Evolutionary conservation across 2,329 filamentous ascomycete genomes (phyloP).

Genomic region (Cordyceps tenuipes): DNA sequence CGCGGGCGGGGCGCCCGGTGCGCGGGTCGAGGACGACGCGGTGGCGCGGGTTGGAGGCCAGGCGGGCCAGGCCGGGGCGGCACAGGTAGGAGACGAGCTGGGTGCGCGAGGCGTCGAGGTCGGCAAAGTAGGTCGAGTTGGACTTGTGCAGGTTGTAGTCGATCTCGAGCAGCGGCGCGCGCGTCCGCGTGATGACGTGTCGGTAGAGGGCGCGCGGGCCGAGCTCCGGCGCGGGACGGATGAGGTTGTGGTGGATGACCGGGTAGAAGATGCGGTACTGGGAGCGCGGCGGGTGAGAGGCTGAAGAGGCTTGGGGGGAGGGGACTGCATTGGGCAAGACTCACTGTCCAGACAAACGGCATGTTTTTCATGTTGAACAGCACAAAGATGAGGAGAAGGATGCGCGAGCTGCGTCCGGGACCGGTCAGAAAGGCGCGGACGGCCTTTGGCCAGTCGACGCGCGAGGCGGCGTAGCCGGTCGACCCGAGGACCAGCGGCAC

Average conservation of each 20-base stretch:
- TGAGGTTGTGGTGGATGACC: conserved; percentile 45
- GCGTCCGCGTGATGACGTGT: conserved; percentile 57
- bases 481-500: conserved; percentile 34
- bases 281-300: background rate
- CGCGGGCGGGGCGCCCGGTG: conserved; percentile 40
- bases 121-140: conserved; percentile 78
- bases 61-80: conserved; percentile 45
- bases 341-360: conserved; percentile 68
- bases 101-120: conserved; percentile 75
- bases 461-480: conserved; percentile 39
- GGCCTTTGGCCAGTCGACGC: conserved; percentile 32
- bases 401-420: conserved; percentile 44
- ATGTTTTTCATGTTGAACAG: conserved; percentile 65
- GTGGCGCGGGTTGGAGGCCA: conserved; percentile 40
- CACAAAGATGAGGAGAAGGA: conserved; percentile 46
- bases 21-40: conserved; percentile 43
- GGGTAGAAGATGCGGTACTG: conserved; percentile 52
- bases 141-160: conserved; percentile 84
- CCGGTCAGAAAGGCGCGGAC: conserved; percentile 42
- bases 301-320: background rate
- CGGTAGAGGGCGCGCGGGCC: conserved; percentile 62
- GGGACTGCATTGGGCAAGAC: conserved; percentile 20
- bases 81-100: conserved; percentile 67
- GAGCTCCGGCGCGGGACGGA: conserved; percentile 40
- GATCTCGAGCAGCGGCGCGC: conserved; percentile 65